A percentile compares a stretch with the other conserved stretches of the same genome.
Evolutionary conservation across 2,329 filamentous ascomycete species (phyloP).

Genomic region (Mycosphaerella sp.): DNA sequence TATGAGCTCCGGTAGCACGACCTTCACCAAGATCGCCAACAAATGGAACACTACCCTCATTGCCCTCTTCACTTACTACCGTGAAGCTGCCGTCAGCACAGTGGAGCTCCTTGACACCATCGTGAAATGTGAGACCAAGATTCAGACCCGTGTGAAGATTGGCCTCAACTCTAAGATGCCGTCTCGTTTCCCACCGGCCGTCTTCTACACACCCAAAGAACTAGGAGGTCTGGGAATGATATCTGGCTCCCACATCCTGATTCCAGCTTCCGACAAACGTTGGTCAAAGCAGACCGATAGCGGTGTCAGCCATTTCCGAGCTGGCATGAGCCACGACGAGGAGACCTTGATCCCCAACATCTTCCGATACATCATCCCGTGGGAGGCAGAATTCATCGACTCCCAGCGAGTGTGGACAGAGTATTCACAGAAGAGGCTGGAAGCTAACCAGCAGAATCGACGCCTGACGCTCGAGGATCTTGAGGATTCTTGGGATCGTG

Average conservation of each 20-base stretch:
- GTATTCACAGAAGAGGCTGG: constrained; percentile 94
- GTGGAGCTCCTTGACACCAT: constrained; percentile 93
- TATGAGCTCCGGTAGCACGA: constrained; percentile 99
- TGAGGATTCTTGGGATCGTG: constrained; percentile 97
- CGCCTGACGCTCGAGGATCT: constrained; percentile 91
- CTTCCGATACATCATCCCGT: constrained; percentile 98
- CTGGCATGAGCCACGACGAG: constrained; percentile 97
- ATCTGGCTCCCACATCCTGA: constrained; percentile 94
- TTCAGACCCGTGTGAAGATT: constrained; percentile 98
- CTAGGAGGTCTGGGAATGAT: constrained; percentile 98
- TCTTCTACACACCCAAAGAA: constrained; percentile 98
- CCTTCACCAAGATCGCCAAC: constrained; percentile 99
- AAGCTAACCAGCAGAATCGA: constrained; percentile 95
- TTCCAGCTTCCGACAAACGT: constrained; percentile 93
- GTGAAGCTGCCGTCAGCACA: constrained; percentile 93
- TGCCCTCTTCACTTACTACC: constrained; percentile 96
- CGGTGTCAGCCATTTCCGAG: constrained; percentile 92
- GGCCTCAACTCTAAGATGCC: constrained; percentile 99
- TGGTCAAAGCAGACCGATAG: constrained; percentile 98
- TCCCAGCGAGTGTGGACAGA: constrained; percentile 99
- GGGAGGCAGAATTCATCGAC: constrained; percentile 98
- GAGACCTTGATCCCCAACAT: constrained; percentile 98
- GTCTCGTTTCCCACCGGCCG: constrained; percentile 92
- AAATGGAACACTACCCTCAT: constrained; percentile 99
- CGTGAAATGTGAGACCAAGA: constrained; percentile 99